Conservation (phyloP, 345 rosid genomes). For the Gynandropsis gynandra region DNA sequence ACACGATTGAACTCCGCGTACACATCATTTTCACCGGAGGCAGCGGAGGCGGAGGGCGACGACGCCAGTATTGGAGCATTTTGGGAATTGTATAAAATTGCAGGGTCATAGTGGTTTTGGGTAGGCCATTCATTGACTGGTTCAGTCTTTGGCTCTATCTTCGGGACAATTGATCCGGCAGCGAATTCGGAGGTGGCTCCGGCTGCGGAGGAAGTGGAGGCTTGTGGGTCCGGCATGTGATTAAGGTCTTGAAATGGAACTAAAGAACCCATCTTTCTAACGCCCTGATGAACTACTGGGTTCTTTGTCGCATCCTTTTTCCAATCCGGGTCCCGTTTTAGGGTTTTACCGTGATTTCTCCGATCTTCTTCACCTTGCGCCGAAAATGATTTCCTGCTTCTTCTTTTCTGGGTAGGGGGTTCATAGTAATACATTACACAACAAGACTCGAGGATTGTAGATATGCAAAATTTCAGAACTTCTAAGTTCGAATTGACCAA, state of each 20-base stretch:
- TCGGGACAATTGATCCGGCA: constrained; percentile 32
- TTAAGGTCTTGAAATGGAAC: constrained; percentile 67
- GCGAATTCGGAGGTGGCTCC: constrained; percentile 20
- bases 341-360: not conserved
- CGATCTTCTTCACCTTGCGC: not conserved
- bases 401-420: too few relatives aligned
- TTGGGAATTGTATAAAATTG: constrained; percentile 26
- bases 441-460: too few relatives aligned
- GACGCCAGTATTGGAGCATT: too few relatives aligned
- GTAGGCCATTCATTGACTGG: constrained; percentile 35
- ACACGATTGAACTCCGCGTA: constrained; percentile 48
- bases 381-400: too few relatives aligned
- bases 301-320: not conserved
- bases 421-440: too few relatives aligned
- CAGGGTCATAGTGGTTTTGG: constrained; percentile 22
- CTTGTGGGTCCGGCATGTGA: constrained; percentile 28
- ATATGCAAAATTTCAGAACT: too few relatives aligned
- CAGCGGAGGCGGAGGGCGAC: constrained; percentile 10
- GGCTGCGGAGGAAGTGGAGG: constrained; percentile 17
- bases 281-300: constrained; percentile 3
- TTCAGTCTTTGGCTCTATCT: constrained; percentile 47
- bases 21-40: constrained; percentile 25
- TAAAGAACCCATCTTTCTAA: constrained; percentile 37
- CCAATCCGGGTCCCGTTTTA: constrained; percentile 9
- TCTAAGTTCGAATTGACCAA: too few relatives aligned